Evolutionary conservation across 768 basidiomycete genomes (phyloP).

Genomic region (Leccinum boreale): DNA sequence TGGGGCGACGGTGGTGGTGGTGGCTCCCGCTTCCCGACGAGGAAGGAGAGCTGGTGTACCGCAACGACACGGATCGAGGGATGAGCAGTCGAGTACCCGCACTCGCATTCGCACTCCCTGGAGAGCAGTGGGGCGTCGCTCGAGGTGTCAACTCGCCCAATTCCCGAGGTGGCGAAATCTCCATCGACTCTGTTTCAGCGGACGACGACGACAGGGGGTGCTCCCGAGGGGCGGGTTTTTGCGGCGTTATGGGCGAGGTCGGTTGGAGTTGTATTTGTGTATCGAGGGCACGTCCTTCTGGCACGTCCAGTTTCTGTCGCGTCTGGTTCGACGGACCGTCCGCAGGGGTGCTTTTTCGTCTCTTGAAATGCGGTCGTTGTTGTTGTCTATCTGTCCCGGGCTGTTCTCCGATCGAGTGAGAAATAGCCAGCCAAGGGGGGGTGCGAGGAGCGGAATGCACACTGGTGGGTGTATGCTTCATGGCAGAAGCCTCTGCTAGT

Average conservation of each 20-base stretch:
- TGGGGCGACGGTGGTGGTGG: not conserved
- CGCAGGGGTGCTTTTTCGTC: slow-evolving; percentile 3
- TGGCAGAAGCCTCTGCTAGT: not conserved
- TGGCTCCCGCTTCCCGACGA: not conserved
- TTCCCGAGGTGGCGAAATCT: slow-evolving; percentile 5
- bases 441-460: slow-evolving; percentile 1
- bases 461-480: slow-evolving; percentile 3
- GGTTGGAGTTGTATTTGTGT: not conserved
- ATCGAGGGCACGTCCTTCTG: not conserved
- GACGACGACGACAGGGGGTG: not conserved
- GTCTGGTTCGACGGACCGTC: slow-evolving; percentile 4
- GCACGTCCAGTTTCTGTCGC: slow-evolving; percentile 12
- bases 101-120: not conserved
- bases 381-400: slow-evolving; percentile 13
- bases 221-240: no score
- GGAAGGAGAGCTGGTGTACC: not conserved
- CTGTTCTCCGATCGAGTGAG: slow-evolving; percentile 5
- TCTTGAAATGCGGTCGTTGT: slow-evolving; percentile 5
- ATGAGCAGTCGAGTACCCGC: not conserved
- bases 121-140: not conserved
- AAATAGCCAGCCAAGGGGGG: no score
- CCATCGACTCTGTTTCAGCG: not conserved
- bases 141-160: slow-evolving; percentile 4
- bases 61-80: not conserved
- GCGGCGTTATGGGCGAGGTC: no score